These are phyloP conservation scores for Stemphylium vesicarium DNA, from an alignment of 2,329 filamentous ascomycete species.

Conservation along the genomic window DNA sequence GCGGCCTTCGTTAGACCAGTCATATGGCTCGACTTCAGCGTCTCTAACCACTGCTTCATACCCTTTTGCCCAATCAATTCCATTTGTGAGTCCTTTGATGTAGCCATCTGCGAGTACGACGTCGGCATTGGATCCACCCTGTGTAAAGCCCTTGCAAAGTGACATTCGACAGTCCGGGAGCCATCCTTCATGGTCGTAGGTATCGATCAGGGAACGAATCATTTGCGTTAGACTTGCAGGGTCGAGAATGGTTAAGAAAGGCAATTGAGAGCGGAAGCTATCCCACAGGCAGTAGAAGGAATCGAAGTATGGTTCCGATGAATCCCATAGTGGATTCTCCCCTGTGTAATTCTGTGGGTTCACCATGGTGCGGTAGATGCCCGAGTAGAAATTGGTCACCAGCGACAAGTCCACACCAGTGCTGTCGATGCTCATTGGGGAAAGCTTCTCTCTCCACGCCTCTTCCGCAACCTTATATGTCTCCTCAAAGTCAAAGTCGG, in stretches of 20 bases:
- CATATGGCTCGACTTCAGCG: slow-evolving; percentile 64
- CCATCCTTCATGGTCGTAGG: slow-evolving; percentile 69
- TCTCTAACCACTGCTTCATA: slow-evolving; percentile 75
- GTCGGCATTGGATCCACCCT: slow-evolving; percentile 73
- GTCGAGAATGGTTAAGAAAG: too few species aligned
- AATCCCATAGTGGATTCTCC: slow-evolving; percentile 71
- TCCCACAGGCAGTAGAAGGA: slow-evolving; percentile 70
- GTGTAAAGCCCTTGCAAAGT: slow-evolving; percentile 70
- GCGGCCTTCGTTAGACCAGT: slow-evolving; percentile 70
- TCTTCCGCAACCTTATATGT: too few species aligned
- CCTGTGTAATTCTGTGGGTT: slow-evolving; percentile 74
- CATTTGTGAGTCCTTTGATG: slow-evolving; percentile 66
- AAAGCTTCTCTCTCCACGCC: too few species aligned
- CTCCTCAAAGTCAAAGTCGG: too few species aligned
- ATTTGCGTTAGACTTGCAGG: too few species aligned
- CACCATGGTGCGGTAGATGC: slow-evolving; percentile 71
- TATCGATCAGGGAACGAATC: slow-evolving; percentile 70
- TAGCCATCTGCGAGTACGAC: slow-evolving; percentile 75
- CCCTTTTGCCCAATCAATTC: slow-evolving; percentile 70
- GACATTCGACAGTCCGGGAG: slow-evolving; percentile 70
- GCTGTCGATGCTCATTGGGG: too few species aligned
- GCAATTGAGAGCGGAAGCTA: not conserved
- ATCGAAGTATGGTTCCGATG: slow-evolving; percentile 71
- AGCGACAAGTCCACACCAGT: too few species aligned
- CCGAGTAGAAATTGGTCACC: slow-evolving; percentile 61